phyloP scores from a whole-genome alignment of 2,329 filamentous ascomycete species.

The Plectosphaerella sp. region DNA sequence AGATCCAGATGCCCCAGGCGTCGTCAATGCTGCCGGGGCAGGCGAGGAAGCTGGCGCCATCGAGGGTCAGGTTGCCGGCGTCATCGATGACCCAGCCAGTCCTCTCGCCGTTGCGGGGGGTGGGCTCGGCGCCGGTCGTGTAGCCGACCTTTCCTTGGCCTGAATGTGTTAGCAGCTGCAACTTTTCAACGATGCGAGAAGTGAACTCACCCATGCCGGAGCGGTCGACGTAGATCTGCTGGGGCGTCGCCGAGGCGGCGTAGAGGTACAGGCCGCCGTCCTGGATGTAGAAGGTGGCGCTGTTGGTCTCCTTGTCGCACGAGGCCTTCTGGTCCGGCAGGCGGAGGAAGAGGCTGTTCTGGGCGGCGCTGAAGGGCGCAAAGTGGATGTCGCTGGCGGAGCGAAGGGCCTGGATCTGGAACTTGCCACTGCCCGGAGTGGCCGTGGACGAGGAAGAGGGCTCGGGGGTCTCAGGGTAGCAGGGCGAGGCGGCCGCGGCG shows the following conservation, averaged over 20 bases:
- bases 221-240: conserved; percentile 49
- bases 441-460: not conserved
- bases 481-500: conserved; percentile 13
- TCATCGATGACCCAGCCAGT: conserved; percentile 41
- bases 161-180: conserved; percentile 15
- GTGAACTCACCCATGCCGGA: conserved; percentile 50
- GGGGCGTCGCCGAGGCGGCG: conserved; percentile 32
- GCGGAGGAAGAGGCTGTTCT: conserved; percentile 38
- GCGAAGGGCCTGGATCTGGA: conserved; percentile 45
- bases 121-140: conserved; percentile 36
- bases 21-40: conserved; percentile 43
- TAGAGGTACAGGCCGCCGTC: conserved; percentile 45
- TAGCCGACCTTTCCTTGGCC: conserved; percentile 51
- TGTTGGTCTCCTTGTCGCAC: conserved; percentile 37
- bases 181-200: not conserved
- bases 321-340: conserved; percentile 39
- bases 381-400: conserved; percentile 46
- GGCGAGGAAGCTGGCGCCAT: conserved; percentile 39
- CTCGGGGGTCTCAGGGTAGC: not conserved
- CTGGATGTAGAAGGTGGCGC: conserved; percentile 45
- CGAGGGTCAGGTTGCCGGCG: conserved; percentile 39
- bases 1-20: conserved; percentile 36
- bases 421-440: conserved; percentile 18
- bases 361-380: conserved; percentile 36
- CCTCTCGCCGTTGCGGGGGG: conserved; percentile 37